Percentiles rank a stretch among this genome's conserved stretches.
These are phyloP conservation scores for Solanum appendiculatum DNA, from an alignment of 257 asterid genomes.

Conservation along the genomic window DNA sequence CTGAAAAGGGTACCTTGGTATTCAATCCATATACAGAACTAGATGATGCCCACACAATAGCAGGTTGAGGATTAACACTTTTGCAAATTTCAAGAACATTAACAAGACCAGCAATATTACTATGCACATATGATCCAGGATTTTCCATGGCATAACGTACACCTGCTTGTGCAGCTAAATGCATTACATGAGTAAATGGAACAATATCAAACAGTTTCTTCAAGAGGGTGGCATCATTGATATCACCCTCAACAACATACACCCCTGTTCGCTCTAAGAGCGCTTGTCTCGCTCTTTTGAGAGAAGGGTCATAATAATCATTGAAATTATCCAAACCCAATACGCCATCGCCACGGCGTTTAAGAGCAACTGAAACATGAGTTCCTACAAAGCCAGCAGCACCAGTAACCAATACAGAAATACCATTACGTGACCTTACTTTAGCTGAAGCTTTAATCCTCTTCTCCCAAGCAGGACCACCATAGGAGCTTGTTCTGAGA, in stretches of 20 bases:
- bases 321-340: constrained; percentile 85
- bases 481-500: constrained; percentile 55
- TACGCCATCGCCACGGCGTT: constrained; percentile 94
- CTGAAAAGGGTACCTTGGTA: constrained; percentile 84
- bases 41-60: constrained; percentile 96
- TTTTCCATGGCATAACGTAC: constrained; percentile 97
- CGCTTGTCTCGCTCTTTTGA: constrained; percentile 71
- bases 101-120: constrained; percentile 94
- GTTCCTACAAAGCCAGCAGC: constrained; percentile 98
- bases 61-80: constrained; percentile 79
- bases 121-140: constrained; percentile 93
- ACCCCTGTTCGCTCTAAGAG: constrained; percentile 76
- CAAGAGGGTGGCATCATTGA: constrained; percentile 52
- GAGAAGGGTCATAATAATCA: constrained; percentile 64
- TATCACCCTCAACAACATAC: constrained; percentile 90
- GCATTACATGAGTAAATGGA: constrained; percentile 91
- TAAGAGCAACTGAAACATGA: constrained; percentile 84
- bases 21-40: constrained; percentile 97
- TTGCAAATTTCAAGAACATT: constrained; percentile 83
- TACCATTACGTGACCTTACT: constrained; percentile 72
- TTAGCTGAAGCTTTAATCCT: constrained; percentile 75
- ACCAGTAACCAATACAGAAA: constrained; percentile 87
- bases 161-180: constrained; percentile 96
- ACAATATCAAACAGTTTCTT: constrained; percentile 76
- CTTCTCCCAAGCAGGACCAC: constrained; percentile 55